Percentiles rank a stretch among this genome's conserved stretches.
phyloP scores from a whole-genome alignment of 2,329 filamentous ascomycete species.

The Fusarium sp. region DNA sequence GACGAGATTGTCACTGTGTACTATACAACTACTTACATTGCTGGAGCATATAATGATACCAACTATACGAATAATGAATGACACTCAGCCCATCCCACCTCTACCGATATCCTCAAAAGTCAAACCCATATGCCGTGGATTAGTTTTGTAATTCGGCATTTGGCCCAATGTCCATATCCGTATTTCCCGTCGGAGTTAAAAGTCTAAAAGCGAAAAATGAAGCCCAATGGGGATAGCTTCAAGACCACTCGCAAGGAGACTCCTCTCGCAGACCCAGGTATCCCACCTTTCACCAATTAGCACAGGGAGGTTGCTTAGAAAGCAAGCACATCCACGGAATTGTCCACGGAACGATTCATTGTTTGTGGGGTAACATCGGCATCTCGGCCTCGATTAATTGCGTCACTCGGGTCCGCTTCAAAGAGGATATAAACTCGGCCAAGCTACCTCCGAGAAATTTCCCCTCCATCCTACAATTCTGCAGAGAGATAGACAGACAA shows the following conservation, averaged over 20 bases:
- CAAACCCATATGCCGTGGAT: not conserved
- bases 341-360: not conserved
- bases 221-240: not conserved
- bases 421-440: slow-evolving; percentile 20
- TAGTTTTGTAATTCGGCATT: slow-evolving; percentile 6
- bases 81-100: not conserved
- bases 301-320: slow-evolving; percentile 15
- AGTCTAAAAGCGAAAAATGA: not conserved
- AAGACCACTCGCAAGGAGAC: not conserved
- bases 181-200: not conserved
- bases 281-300: slow-evolving; percentile 1
- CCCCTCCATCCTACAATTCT: not conserved
- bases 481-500: not conserved
- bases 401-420: slow-evolving; percentile 32
- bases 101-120: not conserved
- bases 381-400: slow-evolving; percentile 18
- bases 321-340: not conserved
- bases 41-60: not conserved
- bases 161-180: not conserved
- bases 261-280: not conserved
- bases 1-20: not conserved
- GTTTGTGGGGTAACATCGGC: slow-evolving; percentile 22
- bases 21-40: not conserved
- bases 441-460: not conserved
- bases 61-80: not conserved